These are phyloP conservation scores for Ustilago trichophora DNA, from an alignment of 1,284 basidiomycete genomes.

Conservation along the genomic window DNA sequence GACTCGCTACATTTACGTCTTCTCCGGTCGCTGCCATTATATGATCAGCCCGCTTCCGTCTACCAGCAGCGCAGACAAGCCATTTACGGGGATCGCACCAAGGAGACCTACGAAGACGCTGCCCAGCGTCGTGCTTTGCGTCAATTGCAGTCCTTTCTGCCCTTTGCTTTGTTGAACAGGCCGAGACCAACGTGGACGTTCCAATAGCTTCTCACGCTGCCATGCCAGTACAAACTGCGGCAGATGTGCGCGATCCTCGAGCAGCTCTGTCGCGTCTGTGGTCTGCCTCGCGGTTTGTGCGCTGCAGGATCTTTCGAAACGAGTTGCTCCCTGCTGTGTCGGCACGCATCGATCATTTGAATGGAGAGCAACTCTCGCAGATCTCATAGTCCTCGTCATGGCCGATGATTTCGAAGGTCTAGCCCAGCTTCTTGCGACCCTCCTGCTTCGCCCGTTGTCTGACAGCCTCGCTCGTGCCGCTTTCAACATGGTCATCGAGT, in stretches of 20 bases:
- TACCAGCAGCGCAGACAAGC: conserved; percentile 56
- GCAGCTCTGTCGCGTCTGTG: conserved; percentile 42
- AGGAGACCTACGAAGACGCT: conserved; percentile 64
- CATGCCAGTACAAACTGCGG: neutral
- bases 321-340: conserved; percentile 26
- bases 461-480: conserved; percentile 30
- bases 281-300: conserved; percentile 54
- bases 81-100: conserved; percentile 59
- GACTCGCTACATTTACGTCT: conserved; percentile 51
- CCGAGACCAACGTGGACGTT: neutral
- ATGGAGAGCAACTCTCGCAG: conserved; percentile 27
- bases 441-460: conserved; percentile 33
- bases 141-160: conserved; percentile 42
- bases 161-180: conserved; percentile 26
- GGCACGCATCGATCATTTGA: conserved; percentile 29
- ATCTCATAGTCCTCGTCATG: conserved; percentile 29
- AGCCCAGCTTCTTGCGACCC: conserved; percentile 32
- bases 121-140: conserved; percentile 57
- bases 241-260: neutral
- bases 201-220: neutral
- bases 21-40: conserved; percentile 56
- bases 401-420: conserved; percentile 38
- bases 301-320: conserved; percentile 35
- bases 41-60: conserved; percentile 41
- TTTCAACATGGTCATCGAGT: conserved; percentile 42